Base-by-base conservation (phyloP, 441 rosid genomes). In the Mallotus repandus region DNA sequence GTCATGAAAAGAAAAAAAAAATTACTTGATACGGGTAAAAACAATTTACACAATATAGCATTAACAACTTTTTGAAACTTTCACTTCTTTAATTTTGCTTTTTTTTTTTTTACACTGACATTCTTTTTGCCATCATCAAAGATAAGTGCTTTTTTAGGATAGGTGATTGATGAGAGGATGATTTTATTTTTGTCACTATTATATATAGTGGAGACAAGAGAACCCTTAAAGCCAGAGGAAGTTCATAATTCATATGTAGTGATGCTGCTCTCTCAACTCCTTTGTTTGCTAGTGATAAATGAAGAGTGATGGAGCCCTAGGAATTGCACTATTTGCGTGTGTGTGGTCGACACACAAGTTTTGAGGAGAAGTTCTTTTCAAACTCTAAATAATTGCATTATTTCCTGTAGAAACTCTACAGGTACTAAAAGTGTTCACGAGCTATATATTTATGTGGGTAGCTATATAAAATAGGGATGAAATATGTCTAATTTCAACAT, bases 121-220 rank as follows among this genome's bases (percentile, higher is more conserved):
- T 53, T 68, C 71, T 32, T 68, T 68, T 68, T 54, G 71, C 71
- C 25, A 68, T 52, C 49, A 53, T 52, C 29, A 18, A 53, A 35
- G 48, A 52, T 43, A 67, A 29, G 14, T 32, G 25, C 21, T 18
- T 9, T 45, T 8, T 8, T 8, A 45, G 7, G 2, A 19, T 45
- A n/a, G 43, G 21, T 32, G 13, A 56, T 56, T 56, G 60, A 56
- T 2, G 12, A 5, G 5, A 10, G 38, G 22, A 18, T 14, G 14
- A n/a, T 45, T 4, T 2, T 18, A 2, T n/a, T 46, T 53, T 54
- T 68, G 71, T 68, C 71, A 38, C 9, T 4, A 54, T 54, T 45
- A 45, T 53, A n/a, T 18, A 19, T 54, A 6, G 46, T 68, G 61
- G 25, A 68, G 61, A 68, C 61, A 46, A 61, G 66, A 2, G 22